Percentiles rank a stretch among this genome's conserved stretches.
These are phyloP conservation scores for Monosporascus sp. DNA, from an alignment of 2,329 filamentous ascomycete species.

Conservation along the genomic window DNA sequence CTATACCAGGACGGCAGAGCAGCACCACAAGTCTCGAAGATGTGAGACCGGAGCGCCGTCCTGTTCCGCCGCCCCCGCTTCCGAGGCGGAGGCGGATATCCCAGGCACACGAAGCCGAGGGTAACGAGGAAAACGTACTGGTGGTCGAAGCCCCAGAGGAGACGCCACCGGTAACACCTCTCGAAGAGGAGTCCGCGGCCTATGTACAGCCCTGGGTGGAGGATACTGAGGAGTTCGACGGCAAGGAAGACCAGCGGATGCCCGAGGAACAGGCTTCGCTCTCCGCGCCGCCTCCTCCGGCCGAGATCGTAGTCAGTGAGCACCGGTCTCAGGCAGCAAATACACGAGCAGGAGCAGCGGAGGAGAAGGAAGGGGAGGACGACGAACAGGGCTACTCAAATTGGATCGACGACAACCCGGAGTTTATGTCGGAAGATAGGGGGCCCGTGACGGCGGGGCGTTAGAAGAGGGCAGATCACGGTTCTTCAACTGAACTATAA, in stretches of 20 bases:
- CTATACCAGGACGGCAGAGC: conserved; percentile 15
- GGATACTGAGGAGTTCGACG: conserved; percentile 19
- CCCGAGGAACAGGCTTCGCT: conserved; percentile 5
- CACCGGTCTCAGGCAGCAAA: background rate
- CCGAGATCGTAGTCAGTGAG: background rate
- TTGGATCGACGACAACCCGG: conserved; percentile 25
- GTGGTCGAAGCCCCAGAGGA: conserved; percentile 27
- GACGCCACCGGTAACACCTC: conserved; percentile 25
- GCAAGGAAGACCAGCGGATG: conserved; percentile 6
- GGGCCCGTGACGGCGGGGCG: background rate
- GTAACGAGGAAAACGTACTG: conserved; percentile 23
- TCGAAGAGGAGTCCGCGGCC: conserved; percentile 7
- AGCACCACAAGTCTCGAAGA: conserved; percentile 17
- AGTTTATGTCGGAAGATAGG: conserved; percentile 12
- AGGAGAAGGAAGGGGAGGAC: conserved; percentile 6
- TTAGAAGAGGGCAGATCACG: background rate
- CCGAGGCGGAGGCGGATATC: conserved; percentile 27
- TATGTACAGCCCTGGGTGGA: conserved; percentile 26
- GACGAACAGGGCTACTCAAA: conserved; percentile 26
- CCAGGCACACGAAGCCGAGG: conserved; percentile 19
- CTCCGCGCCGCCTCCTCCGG: conserved; percentile 1
- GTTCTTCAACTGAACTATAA: too few relatives aligned
- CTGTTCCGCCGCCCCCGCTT: conserved; percentile 22
- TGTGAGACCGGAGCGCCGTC: conserved; percentile 20
- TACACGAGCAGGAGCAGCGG: background rate